Evolutionary conservation across 768 basidiomycete genomes (phyloP), one percentile per base, ranked within the genome.

Genomic region (Daedaleopsis sinensis): DNA sequence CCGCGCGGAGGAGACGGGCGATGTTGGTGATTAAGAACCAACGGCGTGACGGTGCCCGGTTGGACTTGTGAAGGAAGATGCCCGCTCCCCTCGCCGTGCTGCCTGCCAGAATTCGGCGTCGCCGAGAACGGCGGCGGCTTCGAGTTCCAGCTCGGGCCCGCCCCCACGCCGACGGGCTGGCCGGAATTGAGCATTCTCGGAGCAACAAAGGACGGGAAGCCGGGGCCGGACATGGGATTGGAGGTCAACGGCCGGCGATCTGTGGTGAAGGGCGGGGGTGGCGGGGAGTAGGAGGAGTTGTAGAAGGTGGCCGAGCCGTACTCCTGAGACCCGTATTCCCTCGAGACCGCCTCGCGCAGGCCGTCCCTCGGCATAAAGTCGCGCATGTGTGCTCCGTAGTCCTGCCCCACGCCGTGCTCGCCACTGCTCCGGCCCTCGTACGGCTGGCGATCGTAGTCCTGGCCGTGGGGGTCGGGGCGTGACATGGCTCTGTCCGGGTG

Each of bases 21-120:
- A 51, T 72, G 70, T 64, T 71, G 67, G 65, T 70, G 70, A 68
- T 71, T 70, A 61, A 68, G 62, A 62, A 57, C 63, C 65, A 72
- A 69, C 65, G 67, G 62, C 37, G 67, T 54, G 27, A 55, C 52
- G 15, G 38, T 19, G 58, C 63, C 19, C 12, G 55, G 70, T 64
- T 71, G 70, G 50, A 68, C 53, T 65, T 72, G 70, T 58, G 70
- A 63, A 57, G 67, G 48, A 38, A 63, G 32, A 12, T 53, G 52
- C 46, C 63, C 65, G 59, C 39, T 39, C 18, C 58, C 58, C 24
- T 62, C 61, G 50, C 56, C 54, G 50, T 62, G 47, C 37, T 50
- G 63, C 62, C 68, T 63, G 67, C 44, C 59, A 48, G 52, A 44
- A 56, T 60, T 66, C 54, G 64, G 57, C 56, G 65, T 32, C 46